These are phyloP conservation scores for Phylloporus sp. DNA, from an alignment of 768 basidiomycete species.

Conservation along the genomic window DNA sequence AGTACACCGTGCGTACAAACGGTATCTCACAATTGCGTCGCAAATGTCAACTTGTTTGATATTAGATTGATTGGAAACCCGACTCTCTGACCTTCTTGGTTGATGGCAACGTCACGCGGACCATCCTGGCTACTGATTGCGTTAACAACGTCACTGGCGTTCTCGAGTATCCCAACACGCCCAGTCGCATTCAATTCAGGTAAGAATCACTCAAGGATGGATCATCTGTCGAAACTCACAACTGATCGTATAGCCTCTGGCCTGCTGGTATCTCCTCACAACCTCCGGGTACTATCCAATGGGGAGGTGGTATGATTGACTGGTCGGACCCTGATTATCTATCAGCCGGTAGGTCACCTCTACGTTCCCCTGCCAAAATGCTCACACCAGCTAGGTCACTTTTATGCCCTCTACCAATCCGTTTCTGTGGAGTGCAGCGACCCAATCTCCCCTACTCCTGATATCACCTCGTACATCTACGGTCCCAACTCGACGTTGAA, in stretches of 20 bases:
- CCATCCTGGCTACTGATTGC: slow-evolving; percentile 55
- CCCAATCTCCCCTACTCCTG: slow-evolving; percentile 35
- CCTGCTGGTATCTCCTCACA: slow-evolving; percentile 66
- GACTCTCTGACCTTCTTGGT: slow-evolving; percentile 60
- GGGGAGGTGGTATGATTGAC: slow-evolving; percentile 81
- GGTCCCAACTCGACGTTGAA: slow-evolving; percentile 47
- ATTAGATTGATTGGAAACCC: slow-evolving; percentile 77
- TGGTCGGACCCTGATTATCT: slow-evolving; percentile 76
- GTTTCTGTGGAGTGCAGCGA: slow-evolving; percentile 63
- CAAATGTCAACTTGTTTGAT: not conserved
- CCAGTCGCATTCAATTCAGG: slow-evolving; percentile 78
- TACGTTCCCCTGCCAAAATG: not conserved
- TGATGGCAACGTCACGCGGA: slow-evolving; percentile 69
- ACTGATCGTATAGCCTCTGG: slow-evolving; percentile 50
- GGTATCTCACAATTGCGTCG: not conserved
- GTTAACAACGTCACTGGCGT: slow-evolving; percentile 49
- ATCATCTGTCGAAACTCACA: slow-evolving; percentile 2
- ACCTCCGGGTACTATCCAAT: slow-evolving; percentile 65
- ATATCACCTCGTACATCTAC: slow-evolving; percentile 63
- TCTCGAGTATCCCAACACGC: slow-evolving; percentile 67
- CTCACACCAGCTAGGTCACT: slow-evolving; percentile 46
- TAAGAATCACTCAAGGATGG: slow-evolving; percentile 24
- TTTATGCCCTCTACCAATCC: slow-evolving; percentile 59
- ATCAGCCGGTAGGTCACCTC: slow-evolving; percentile 44
- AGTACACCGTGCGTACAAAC: slow-evolving; percentile 55